Percentiles rank a stretch among this genome's conserved stretches.
Evolutionary conservation across 306 rosid genomes (phyloP).

Genomic region (Vachellia pachyceras): DNA sequence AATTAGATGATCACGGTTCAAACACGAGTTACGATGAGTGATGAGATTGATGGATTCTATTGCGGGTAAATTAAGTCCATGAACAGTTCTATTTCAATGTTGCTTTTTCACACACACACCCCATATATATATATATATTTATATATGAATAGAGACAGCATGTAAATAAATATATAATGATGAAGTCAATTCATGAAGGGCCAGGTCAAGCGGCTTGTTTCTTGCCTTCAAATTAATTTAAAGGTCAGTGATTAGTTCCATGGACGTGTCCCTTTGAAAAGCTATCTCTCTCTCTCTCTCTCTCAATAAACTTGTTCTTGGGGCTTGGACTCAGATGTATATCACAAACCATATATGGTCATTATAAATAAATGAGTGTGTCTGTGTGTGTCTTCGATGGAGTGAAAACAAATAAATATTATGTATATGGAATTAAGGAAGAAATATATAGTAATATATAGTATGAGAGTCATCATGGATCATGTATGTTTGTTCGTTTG

Average conservation of each 20-base stretch:
- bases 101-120: too few relatives aligned
- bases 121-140: too few relatives aligned
- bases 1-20: not conserved
- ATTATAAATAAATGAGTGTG: not conserved
- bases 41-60: not conserved
- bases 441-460: not conserved
- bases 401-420: not conserved
- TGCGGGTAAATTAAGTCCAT: conserved; percentile 4
- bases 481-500: not conserved
- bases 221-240: conserved; percentile 13
- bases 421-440: conserved; percentile 1
- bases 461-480: too few relatives aligned
- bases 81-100: conserved; percentile 12
- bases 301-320: conserved; percentile 32
- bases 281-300: not conserved
- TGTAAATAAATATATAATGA: not conserved
- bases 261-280: not conserved
- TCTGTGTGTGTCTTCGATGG: not conserved
- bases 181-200: conserved; percentile 39
- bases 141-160: not conserved
- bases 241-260: conserved; percentile 1
- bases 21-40: not conserved
- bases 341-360: not conserved
- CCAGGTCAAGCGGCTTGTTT: conserved; percentile 45
- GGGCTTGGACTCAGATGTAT: conserved; percentile 22